A percentile compares a stretch with the other conserved stretches of the same genome.
These are phyloP conservation scores for Agrocybe chaxingu DNA, from an alignment of 768 basidiomycete species.

Conservation along the genomic window DNA sequence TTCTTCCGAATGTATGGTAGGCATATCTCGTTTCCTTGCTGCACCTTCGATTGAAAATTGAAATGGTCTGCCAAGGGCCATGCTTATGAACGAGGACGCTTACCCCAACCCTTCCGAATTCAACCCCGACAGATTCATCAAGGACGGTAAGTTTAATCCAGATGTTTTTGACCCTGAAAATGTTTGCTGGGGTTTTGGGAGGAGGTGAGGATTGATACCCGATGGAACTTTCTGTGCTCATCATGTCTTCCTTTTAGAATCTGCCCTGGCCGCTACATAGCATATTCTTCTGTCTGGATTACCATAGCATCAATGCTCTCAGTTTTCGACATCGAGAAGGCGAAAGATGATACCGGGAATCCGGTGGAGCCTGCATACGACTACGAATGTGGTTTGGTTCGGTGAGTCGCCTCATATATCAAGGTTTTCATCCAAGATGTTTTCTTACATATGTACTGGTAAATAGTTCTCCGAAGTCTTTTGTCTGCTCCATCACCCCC, in stretches of 20 bases:
- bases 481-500: constrained; percentile 11
- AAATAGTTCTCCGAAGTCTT: constrained; percentile 1
- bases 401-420: constrained; percentile 7
- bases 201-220: constrained; percentile 14
- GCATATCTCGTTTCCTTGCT: constrained; percentile 13
- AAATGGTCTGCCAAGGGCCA: constrained; percentile 29
- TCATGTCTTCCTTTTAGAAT: constrained; percentile 4
- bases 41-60: not conserved
- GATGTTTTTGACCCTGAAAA: constrained; percentile 22
- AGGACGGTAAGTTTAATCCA: constrained; percentile 22
- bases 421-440: too few species aligned
- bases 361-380: constrained; percentile 14
- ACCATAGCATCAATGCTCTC: constrained; percentile 20
- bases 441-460: not conserved
- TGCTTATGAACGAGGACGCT: constrained; percentile 33
- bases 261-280: constrained; percentile 22
- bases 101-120: constrained; percentile 39
- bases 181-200: constrained; percentile 29
- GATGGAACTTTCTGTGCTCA: not conserved
- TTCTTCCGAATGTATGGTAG: constrained; percentile 31
- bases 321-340: constrained; percentile 21
- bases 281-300: constrained; percentile 20
- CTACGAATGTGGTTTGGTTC: constrained; percentile 13
- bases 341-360: constrained; percentile 14
- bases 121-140: constrained; percentile 38